phyloP scores from a whole-genome alignment of 2,329 filamentous ascomycete species.

The Penicillium fuscoglaucum region DNA sequence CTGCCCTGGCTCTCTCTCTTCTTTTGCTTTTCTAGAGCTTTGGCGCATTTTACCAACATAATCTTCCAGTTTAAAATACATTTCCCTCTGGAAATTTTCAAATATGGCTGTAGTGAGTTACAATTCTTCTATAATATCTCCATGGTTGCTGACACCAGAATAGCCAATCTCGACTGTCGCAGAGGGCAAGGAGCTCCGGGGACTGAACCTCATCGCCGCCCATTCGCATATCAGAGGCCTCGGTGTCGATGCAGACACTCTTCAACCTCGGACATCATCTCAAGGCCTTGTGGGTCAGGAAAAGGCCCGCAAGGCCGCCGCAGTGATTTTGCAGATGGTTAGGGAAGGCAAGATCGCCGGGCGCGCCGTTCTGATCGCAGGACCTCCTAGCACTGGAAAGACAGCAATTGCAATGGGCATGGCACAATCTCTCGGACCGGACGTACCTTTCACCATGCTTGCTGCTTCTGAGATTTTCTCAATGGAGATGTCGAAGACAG shows the following conservation, averaged over 20 bases:
- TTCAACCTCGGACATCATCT: constrained; percentile 80
- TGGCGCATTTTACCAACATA: constrained; percentile 4
- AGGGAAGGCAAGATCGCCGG: constrained; percentile 98
- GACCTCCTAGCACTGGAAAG: constrained; percentile 95
- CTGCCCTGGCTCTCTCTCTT: constrained; percentile 10
- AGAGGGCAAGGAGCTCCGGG: constrained; percentile 92
- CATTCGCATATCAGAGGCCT: constrained; percentile 97
- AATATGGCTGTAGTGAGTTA: constrained; percentile 43
- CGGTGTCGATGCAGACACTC: constrained; percentile 85
- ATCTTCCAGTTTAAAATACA: not conserved
- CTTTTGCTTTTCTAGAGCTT: constrained; percentile 12
- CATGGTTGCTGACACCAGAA: constrained; percentile 16
- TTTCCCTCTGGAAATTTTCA: constrained; percentile 8
- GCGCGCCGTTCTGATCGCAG: constrained; percentile 88
- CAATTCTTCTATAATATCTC: not conserved
- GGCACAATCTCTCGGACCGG: constrained; percentile 89
- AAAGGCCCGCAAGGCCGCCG: constrained; percentile 93
- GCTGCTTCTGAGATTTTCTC: constrained; percentile 98
- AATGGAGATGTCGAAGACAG: constrained; percentile 98
- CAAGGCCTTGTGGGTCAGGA: constrained; percentile 95
- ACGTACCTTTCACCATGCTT: constrained; percentile 95
- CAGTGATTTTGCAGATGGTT: constrained; percentile 97
- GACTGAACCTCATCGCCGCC: constrained; percentile 94
- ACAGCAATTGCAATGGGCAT: constrained; percentile 99
- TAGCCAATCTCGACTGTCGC: constrained; percentile 78